Evolutionary conservation across 257 asterid species (phyloP).

Genomic region (Fraxinus americana): DNA sequence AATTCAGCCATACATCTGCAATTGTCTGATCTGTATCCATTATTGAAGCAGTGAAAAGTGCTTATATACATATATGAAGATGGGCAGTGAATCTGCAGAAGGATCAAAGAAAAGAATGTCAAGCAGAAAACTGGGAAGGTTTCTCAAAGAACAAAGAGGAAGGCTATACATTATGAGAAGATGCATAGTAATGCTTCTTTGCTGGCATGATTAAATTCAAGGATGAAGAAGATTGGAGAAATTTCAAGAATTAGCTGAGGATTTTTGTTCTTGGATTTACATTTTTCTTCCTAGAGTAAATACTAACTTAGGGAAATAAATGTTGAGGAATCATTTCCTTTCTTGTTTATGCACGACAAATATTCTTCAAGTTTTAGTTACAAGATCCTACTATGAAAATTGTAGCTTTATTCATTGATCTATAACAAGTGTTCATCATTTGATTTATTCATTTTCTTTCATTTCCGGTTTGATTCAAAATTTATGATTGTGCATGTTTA

Average conservation of each 20-base stretch:
- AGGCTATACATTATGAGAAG: conserved; percentile 67
- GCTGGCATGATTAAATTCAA: conserved; percentile 65
- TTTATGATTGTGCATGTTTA: background rate
- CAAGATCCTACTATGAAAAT: background rate
- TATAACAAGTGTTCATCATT: background rate
- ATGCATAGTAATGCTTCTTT: conserved; percentile 79
- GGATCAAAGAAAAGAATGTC: conserved; percentile 50
- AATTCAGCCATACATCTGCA: background rate
- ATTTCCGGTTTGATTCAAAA: background rate
- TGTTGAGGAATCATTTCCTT: background rate
- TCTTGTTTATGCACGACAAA: background rate
- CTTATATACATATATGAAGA: conserved; percentile 6
- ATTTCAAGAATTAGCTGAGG: background rate
- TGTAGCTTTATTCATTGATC: background rate
- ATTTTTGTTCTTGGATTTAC: background rate
- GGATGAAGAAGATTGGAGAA: background rate
- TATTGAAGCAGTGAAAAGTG: background rate
- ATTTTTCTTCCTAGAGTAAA: conserved; percentile 30
- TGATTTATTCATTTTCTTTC: background rate
- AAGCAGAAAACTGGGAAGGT: conserved; percentile 56
- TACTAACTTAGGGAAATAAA: background rate
- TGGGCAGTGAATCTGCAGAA: conserved; percentile 11
- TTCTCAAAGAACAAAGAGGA: conserved; percentile 68
- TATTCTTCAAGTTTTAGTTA: background rate
- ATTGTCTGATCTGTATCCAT: background rate